Evolutionary conservation across 768 basidiomycete species (phyloP).

Genomic region (Russula olivacea): DNA sequence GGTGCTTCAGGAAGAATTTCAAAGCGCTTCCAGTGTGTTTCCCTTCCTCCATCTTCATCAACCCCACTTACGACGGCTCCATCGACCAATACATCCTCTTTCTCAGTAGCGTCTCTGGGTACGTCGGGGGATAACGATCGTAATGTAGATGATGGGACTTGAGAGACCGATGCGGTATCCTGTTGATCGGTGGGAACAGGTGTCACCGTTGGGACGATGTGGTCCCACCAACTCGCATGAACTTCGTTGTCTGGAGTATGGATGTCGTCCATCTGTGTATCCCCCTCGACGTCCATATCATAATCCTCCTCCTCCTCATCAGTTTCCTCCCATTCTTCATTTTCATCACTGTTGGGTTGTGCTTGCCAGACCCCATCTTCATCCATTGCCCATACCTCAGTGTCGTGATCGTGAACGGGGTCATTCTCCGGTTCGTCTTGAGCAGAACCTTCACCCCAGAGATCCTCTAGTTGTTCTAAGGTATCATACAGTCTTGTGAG

Average conservation of each 20-base stretch:
- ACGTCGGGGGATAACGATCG: conserved; percentile 29
- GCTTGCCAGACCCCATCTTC: conserved; percentile 36
- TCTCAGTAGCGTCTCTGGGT: conserved; percentile 30
- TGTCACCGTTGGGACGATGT: conserved; percentile 16
- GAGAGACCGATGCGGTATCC: conserved; percentile 22
- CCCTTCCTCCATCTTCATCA: conserved; percentile 31
- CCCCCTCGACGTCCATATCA: conserved; percentile 37
- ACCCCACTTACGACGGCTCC: conserved; percentile 23
- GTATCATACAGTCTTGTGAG: conserved; percentile 77
- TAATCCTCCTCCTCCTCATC: conserved; percentile 34
- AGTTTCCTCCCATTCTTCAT: conserved; percentile 33
- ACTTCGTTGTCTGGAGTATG: conserved; percentile 8
- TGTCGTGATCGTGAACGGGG: conserved; percentile 39
- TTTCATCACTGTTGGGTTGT: conserved; percentile 28
- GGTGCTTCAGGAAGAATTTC: conserved; percentile 72
- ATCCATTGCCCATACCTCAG: conserved; percentile 38
- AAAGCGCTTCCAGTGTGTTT: conserved; percentile 73
- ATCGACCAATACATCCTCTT: conserved; percentile 29
- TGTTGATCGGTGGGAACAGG: conserved; percentile 9
- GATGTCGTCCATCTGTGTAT: conserved; percentile 27
- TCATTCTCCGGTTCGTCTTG: conserved; percentile 32
- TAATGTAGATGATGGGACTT: conserved; percentile 22
- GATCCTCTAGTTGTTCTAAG: conserved; percentile 68
- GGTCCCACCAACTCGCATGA: conserved; percentile 24
- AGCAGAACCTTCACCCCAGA: conserved; percentile 46